A percentile compares a stretch with the other conserved stretches of the same genome.
phyloP scores from a whole-genome alignment of 305 asterid genomes.

The Withania somnifera region DNA sequence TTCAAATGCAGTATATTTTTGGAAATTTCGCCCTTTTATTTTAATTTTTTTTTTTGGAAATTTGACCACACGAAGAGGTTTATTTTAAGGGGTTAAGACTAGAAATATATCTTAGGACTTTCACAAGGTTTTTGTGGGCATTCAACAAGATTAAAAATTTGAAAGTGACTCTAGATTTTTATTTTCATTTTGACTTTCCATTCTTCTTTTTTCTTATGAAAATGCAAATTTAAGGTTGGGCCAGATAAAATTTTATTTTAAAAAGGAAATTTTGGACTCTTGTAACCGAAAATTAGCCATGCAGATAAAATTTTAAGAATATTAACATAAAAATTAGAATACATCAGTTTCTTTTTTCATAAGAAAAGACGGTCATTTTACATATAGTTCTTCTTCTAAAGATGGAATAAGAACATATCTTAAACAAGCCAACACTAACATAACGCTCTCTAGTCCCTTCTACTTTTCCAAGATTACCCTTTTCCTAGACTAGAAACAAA shows the following conservation, averaged over 20 bases:
- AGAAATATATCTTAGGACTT: background rate
- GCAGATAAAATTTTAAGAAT: background rate
- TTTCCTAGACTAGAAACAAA: constrained; percentile 8
- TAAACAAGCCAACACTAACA: constrained; percentile 13
- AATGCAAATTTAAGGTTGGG: background rate
- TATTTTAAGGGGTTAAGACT: no score
- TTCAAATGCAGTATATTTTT: no score
- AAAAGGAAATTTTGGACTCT: background rate
- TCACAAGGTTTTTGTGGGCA: background rate
- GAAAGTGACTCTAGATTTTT: background rate
- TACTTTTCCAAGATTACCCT: constrained; percentile 14
- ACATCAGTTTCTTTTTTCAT: background rate
- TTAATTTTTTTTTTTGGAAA: no score
- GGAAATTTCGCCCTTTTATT: no score
- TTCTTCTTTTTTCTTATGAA: background rate
- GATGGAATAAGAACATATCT: constrained; percentile 11
- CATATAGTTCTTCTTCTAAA: constrained; percentile 28
- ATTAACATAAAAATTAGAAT: background rate
- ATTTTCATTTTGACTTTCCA: no score
- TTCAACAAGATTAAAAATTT: background rate
- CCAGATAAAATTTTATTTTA: background rate
- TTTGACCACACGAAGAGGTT: background rate
- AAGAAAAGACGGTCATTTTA: constrained; percentile 8
- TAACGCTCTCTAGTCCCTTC: background rate
- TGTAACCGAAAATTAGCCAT: background rate